These are phyloP conservation scores for Debaryomyces subglobosus DNA, from an alignment of 1,139 yeast genomes.

Conservation along the genomic window DNA sequence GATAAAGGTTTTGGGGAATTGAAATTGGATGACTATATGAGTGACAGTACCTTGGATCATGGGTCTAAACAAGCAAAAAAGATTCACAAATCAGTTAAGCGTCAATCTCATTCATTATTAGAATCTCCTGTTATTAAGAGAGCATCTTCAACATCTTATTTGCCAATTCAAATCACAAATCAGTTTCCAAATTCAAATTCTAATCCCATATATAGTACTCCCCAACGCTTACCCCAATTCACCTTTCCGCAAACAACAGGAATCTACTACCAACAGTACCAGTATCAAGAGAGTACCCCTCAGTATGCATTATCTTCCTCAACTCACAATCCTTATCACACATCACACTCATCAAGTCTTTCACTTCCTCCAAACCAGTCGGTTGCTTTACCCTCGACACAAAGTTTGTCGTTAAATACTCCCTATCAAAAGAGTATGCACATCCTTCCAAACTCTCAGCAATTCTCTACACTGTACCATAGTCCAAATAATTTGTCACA, in stretches of 20 bases:
- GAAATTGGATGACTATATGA: conserved; percentile 33
- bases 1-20: conserved; percentile 74
- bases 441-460: not conserved
- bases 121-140: conserved; percentile 4
- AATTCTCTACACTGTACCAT: not conserved
- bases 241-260: not conserved
- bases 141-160: not conserved
- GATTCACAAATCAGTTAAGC: conserved; percentile 23
- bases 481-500: not conserved
- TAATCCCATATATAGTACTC: not conserved
- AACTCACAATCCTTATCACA: not conserved
- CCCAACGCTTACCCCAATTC: conserved; percentile 3
- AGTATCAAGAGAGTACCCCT: not conserved
- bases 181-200: not conserved
- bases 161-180: not conserved
- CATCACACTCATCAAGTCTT: not conserved
- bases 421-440: not conserved
- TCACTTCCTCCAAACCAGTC: not conserved
- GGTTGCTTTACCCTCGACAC: not conserved
- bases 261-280: not conserved
- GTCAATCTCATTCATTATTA: conserved; percentile 5
- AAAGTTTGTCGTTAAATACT: not conserved
- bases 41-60: conserved; percentile 6
- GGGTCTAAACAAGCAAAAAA: conserved; percentile 1
- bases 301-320: conserved; percentile 1